phyloP scores from a whole-genome alignment of 306 rosid genomes.

The Acacia crassicarpa region DNA sequence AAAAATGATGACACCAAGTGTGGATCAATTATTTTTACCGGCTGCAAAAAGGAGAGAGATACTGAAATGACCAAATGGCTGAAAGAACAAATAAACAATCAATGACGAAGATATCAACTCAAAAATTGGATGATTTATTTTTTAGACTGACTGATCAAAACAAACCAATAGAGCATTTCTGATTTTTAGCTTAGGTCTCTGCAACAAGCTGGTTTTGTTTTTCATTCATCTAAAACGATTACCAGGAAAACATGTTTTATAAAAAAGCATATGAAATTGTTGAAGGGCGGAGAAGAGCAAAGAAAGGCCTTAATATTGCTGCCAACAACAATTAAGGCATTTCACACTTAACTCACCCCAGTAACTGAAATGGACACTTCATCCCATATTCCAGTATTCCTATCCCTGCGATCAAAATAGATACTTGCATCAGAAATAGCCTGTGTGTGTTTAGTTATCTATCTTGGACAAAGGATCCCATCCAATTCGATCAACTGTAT shows the following conservation, averaged over 20 bases:
- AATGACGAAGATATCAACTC: slow-evolving; percentile 19
- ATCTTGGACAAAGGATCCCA: background rate
- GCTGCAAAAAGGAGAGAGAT: slow-evolving; percentile 64
- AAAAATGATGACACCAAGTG: slow-evolving; percentile 89
- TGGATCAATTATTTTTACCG: slow-evolving; percentile 86
- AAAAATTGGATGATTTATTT: slow-evolving; percentile 19
- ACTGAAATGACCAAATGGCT: slow-evolving; percentile 31
- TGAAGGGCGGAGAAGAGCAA: background rate
- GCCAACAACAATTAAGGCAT: slow-evolving; percentile 3
- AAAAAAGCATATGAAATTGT: background rate
- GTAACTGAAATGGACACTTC: slow-evolving; percentile 76
- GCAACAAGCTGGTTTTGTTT: slow-evolving; percentile 18
- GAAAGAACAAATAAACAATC: slow-evolving; percentile 20
- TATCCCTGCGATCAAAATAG: slow-evolving; percentile 63
- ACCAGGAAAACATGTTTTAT: background rate
- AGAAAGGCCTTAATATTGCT: slow-evolving; percentile 12
- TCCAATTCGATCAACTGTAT: background rate
- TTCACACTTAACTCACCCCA: slow-evolving; percentile 70
- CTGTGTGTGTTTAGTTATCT: background rate
- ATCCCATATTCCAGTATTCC: slow-evolving; percentile 99
- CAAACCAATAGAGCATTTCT: slow-evolving; percentile 17
- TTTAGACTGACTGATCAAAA: slow-evolving; percentile 22
- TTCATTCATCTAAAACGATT: slow-evolving; percentile 17
- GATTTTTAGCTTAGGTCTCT: slow-evolving; percentile 10
- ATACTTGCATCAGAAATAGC: slow-evolving; percentile 30